Base-by-base conservation (phyloP, 2,329 filamentous ascomycete genomes). In the Chaetomiaceae sp. region DNA sequence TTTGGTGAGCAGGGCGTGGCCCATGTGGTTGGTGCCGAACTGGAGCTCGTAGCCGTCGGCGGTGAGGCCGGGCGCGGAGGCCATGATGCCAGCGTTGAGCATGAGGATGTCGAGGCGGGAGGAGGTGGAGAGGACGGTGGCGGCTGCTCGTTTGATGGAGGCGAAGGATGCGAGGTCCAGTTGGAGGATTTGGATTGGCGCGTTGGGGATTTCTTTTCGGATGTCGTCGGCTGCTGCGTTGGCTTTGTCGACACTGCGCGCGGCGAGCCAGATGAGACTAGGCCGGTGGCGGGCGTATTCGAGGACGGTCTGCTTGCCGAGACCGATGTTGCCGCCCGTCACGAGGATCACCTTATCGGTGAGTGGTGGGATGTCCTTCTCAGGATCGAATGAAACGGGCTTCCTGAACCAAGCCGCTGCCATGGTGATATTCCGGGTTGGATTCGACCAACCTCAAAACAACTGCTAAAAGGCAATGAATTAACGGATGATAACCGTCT, bases 291-390 rank as follows among this genome's bases (percentile, higher is more conserved):
- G 63, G 18, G 68, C 64, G 8, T 73, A 60, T 14, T 68, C 62
- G 11, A 69, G 57, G 37, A 72, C 57, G n/a, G 65, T 63, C 49
- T 70, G 63, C 47, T 65, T 68, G 15, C 74, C 74, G 1, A 78
- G 63, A 0, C 74, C 74, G n/a, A 65, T 60, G 45, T 72, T 76
- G 43, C 68, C 71, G 35, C 71, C 72, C 0, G 72, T 75, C 26
- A 75, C 64, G 17, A 75, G 60, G 42, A 74, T 68, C 11, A 68
- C 66, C 47, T 72, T 68, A 33, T 62, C 65, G 2, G 54, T 40
- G 22, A 69, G 62, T 4, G 62, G 59, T 36, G 68, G 67, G 22
- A 72, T 69, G 47, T 68, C 63, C 2, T 34, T 59, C 1, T 56
- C 55, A 1, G 62, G 58, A 14, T 61, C 14, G 29, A 32, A 32